Base-by-base conservation (phyloP, 75 land plant species). In the Selaginella tamariscina region DNA sequence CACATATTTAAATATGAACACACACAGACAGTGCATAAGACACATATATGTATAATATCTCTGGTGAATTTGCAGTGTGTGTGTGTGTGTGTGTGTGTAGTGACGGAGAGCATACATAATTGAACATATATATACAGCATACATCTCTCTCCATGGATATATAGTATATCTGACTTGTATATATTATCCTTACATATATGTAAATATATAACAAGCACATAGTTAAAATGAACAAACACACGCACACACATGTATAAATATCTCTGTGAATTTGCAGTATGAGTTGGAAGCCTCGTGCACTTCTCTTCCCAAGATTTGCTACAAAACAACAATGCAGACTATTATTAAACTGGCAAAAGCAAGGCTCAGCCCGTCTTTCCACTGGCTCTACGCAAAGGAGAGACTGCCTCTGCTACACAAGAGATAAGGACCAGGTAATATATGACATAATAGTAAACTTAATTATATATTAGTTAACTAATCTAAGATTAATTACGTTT, bases 251-350 rank as follows among this genome's bases (percentile, higher is more conserved):
- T 2, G 27, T 67, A 30, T 56, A 20, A 31, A 31, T 21, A 32
- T 39, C 56, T 70, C 18, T 18, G 55, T 1, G n/a, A 1, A 18
- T 11, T 15, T 23, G 2, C 13, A 2, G 2, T 20, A 11, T 94
- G 74, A 94, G 98, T 68, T 89, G 96, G 98, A 78, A 72, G 18
- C 98, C 98, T 20, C 84, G 98, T 32, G 91, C 96, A 27, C 32
- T 94, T 29, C 79, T 83, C 68, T 94, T 83, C 70, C 96, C 88
- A 21, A 85, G 78, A 29, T 94, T 94, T 79, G 98, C 98, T 31
- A 87, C 78, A 26, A 70, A 82, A 68, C 81, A 87, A 66, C 91
- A 94, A 71, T 94, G 98, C 63, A 85, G 39, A 27, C 56, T 20
- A 83, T 94, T 32, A 81, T 94, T 1, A 56, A 71, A 67, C 75